Conservation (phyloP, 1,284 basidiomycete genomes). For the Apiotrichum laibachii region DNA sequence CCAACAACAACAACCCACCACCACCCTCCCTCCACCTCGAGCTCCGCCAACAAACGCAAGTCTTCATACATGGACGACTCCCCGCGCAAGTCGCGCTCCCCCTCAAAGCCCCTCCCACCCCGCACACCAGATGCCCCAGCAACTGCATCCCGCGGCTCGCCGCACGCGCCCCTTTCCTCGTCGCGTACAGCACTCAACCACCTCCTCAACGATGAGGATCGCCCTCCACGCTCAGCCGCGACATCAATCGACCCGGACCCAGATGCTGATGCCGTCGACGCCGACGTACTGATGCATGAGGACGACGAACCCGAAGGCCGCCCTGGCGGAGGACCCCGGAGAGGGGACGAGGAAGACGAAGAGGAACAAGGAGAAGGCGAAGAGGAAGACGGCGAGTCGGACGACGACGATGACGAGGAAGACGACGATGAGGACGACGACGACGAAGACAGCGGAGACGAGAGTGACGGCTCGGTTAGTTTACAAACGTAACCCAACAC, state of each 20-base stretch:
- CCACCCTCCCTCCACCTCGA: background rate
- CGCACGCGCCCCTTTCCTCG: background rate
- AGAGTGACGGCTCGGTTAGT: constrained; percentile 24
- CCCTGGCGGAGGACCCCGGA: constrained; percentile 71
- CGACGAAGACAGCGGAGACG: constrained; percentile 23
- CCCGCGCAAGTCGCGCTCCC: constrained; percentile 12
- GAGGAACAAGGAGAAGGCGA: constrained; percentile 50
- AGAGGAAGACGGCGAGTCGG: constrained; percentile 25
- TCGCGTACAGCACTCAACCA: background rate
- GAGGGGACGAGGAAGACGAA: constrained; percentile 53
- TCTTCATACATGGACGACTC: background rate
- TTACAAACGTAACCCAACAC: constrained; percentile 1
- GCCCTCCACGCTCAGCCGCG: background rate
- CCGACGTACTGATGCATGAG: constrained; percentile 17
- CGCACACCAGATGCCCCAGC: background rate
- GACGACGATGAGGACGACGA: constrained; percentile 25
- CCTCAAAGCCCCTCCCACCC: background rate
- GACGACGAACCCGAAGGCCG: no score
- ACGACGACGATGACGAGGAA: constrained; percentile 28
- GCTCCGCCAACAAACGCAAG: background rate
- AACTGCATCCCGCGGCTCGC: background rate
- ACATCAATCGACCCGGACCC: background rate
- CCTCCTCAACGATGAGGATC: background rate
- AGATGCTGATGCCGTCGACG: constrained; percentile 18
- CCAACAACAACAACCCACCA: background rate